Base-by-base conservation (phyloP, 2,329 filamentous ascomycete species). In the Calonectria montana region DNA sequence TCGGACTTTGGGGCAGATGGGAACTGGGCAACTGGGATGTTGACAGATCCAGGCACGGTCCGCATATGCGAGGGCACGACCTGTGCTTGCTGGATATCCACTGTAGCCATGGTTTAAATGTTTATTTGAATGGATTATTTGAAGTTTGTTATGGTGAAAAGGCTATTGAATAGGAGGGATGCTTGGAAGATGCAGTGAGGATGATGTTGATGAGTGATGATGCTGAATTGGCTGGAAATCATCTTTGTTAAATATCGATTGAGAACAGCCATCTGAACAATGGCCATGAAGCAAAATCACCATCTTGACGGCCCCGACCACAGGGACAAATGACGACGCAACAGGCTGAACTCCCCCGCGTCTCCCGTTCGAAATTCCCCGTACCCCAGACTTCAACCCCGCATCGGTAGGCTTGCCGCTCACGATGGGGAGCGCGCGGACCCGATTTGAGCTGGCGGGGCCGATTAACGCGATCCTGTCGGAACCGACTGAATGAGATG, bases 11-110 rank as follows among this genome's bases (percentile, higher is more conserved):
- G 71, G 0, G 80, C 63, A 21, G 83, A 74, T 10, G 83, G 87
- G 61, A 88, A 86, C 27, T 83, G 78, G n/a, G 85, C 86, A 3
- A 88, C 77, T 2, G 82, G 78, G 47, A 90, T 84, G 77, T 91
- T 91, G 79, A 88, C 79, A 0, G 90, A 92, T 64, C 90, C 91
- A 0, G 88, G 86, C 8, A 82, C 78, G 29, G 74, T 75, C 59
- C 81, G 73, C 57, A 80, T 78, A 45, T 78, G 73, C 3, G 80
- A 82, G 6, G 81, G 80, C 4, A 75, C 63, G n/a, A 53, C 39
- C 16, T 78, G 70, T 25, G 66, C 64, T 23, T 62, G 59, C n/a
- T 78, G 70, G 15, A 73, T 65, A 13, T 74, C 73, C 4, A 73
- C 66, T 31, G 77, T 72, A 16, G 76, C 77, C 77, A 78, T 78